Base-by-base conservation (phyloP, 306 rosid genomes). In the Inga oerstediana region DNA sequence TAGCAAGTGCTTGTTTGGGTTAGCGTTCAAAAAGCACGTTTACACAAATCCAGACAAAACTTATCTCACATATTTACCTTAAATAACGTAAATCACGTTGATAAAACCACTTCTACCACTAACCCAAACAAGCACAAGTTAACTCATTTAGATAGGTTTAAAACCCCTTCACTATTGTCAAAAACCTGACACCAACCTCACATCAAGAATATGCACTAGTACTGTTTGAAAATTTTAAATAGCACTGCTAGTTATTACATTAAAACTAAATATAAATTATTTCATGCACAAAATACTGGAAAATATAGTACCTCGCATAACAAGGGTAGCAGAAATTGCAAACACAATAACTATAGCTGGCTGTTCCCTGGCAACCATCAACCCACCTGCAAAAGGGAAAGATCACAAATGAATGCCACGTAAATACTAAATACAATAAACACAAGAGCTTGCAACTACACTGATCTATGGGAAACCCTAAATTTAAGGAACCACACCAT, bases 261-360 rank as follows among this genome's bases (percentile, higher is more conserved):
- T 20, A 7, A 8, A 56, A 54, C 56, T 22, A 79, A 80, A 64
- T 5, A 11, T 69, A 17, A 24, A 76, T 59, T 68, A 78, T 72
- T 49, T 68, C 62, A 56, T 16, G 59, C n/a, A 67, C 45, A 79
- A 73, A 79, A 70, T 61, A 82, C 10, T 1, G 51, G 67, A 22
- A 39, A 78, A 39, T n/a, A 20, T 69, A 49, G 37, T 73, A 95
- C 98, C 98, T 85, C 90, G 94, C 88, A 92, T 80, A 75, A 79
- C 61, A 65, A 95, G 67, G 79, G 88, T 93, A 52, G 96, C 89
- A 68, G 98, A 79, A 75, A 91, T 48, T 61, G 93, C 89, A 82
- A 90, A 13, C 72, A 92, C 96, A 79, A 86, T 68, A 27, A 94
- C 66, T 59, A 89, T 77, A 75, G 90, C 93, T 7, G 94, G 97